phyloP scores from a whole-genome alignment of 2,329 filamentous ascomycete species.

The Neofusicoccum ribis region DNA sequence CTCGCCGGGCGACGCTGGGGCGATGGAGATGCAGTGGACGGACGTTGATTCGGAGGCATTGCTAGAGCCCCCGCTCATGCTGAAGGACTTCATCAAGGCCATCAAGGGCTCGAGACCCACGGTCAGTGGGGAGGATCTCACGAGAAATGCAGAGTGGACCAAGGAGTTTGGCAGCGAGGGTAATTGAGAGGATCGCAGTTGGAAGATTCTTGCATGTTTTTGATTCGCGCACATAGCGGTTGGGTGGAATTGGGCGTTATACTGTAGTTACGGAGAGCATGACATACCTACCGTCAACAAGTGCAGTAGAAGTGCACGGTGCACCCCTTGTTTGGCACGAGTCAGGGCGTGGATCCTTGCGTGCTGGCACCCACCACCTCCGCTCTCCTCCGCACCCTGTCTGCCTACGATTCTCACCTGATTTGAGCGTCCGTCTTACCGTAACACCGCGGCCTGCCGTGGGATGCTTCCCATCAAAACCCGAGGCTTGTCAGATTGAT shows the following conservation, averaged over 20 bases:
- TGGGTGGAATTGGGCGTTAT: slow-evolving; percentile 8
- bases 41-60: slow-evolving; percentile 81
- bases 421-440: background rate
- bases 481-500: background rate
- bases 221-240: slow-evolving; percentile 18
- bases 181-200: background rate
- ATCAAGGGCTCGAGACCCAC: slow-evolving; percentile 87
- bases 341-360: slow-evolving; percentile 1
- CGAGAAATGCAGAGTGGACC: slow-evolving; percentile 88
- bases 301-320: background rate
- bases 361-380: background rate
- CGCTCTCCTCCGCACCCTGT: background rate
- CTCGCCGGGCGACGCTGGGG: slow-evolving; percentile 83
- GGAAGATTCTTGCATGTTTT: background rate
- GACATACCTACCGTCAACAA: background rate
- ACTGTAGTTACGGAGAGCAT: slow-evolving; percentile 11
- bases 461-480: background rate
- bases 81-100: slow-evolving; percentile 93
- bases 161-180: slow-evolving; percentile 95
- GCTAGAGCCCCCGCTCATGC: slow-evolving; percentile 78
- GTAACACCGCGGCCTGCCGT: background rate
- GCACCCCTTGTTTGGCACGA: background rate
- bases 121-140: slow-evolving; percentile 82
- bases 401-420: background rate
- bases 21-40: slow-evolving; percentile 92